Conservation (phyloP, 2,329 filamentous ascomycete species). For the Lasiodiplodia gonubiensis region DNA sequence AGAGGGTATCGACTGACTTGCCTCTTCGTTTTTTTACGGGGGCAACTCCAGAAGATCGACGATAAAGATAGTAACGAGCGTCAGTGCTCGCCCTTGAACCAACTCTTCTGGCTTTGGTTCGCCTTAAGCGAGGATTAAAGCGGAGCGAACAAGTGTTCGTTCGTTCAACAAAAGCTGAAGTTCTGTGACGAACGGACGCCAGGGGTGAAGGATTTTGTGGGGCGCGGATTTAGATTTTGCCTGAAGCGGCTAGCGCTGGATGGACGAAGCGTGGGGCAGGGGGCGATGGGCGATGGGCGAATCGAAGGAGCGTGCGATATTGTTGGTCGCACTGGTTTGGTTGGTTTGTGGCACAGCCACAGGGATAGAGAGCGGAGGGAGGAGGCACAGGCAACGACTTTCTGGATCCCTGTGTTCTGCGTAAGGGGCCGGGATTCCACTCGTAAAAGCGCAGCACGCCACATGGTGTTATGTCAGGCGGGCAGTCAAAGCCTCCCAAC, state of each 20-base stretch:
- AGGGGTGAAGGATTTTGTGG: not conserved
- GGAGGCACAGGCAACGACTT: conserved; percentile 10
- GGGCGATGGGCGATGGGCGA: not conserved
- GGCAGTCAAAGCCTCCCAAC: not conserved
- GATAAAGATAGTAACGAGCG: not conserved
- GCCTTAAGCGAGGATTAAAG: not conserved
- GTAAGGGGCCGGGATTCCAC: too few species aligned
- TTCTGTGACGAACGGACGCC: not conserved
- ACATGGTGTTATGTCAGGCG: conserved; percentile 6
- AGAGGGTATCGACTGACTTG: not conserved
- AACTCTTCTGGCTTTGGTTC: not conserved
- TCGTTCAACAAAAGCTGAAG: not conserved
- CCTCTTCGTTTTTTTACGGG: not conserved
- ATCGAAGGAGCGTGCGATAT: not conserved
- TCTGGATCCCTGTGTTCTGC: too few species aligned
- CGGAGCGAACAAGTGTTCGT: too few species aligned
- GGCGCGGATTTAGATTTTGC: conserved; percentile 2
- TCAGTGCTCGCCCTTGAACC: not conserved
- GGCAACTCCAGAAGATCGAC: not conserved
- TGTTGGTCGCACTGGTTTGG: not conserved
- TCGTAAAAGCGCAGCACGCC: not conserved
- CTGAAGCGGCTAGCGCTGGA: not conserved
- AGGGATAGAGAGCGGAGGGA: not conserved
- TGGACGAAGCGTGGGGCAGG: not conserved
- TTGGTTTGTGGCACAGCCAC: conserved; percentile 7